A percentile compares a stretch with the other conserved stretches of the same genome.
Evolutionary conservation across 495 filamentous ascomycete species (phyloP).

Genomic region (Hypoxylon trugodes): DNA sequence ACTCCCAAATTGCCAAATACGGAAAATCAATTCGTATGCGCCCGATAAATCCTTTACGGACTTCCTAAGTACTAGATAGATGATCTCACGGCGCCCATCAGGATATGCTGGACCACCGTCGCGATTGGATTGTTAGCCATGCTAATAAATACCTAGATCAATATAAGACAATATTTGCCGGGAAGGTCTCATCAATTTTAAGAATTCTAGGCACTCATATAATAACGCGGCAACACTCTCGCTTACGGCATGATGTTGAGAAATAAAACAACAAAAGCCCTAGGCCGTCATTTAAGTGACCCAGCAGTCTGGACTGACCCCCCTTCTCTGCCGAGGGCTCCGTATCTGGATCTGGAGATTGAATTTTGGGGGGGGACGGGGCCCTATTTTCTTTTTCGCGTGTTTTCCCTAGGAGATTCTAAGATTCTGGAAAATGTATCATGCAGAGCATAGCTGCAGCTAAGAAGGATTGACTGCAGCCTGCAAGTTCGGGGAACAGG

Average conservation of each 20-base stretch:
- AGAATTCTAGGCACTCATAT: constrained; percentile 13
- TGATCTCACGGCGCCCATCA: no score
- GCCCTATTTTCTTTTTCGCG: constrained; percentile 29
- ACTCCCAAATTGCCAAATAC: no score
- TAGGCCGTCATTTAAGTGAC: constrained; percentile 31
- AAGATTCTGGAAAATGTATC: constrained; percentile 39
- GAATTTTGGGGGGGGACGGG: constrained; percentile 26
- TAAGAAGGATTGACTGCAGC: constrained; percentile 39
- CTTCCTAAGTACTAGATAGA: no score
- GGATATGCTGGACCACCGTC: no score
- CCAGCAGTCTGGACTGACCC: constrained; percentile 41
- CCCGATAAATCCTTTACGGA: no score
- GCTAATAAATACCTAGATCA: no score
- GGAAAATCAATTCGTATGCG: no score
- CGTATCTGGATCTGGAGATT: constrained; percentile 44
- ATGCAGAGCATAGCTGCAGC: constrained; percentile 42
- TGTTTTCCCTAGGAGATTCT: constrained; percentile 36
- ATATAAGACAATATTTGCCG: no score
- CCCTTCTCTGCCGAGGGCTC: constrained; percentile 35
- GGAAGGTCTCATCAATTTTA: no score
- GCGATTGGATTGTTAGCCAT: no score
- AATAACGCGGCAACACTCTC: constrained; percentile 16
- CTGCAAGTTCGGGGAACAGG: constrained; percentile 40
- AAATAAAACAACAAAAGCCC: constrained; percentile 13
- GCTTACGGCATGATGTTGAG: constrained; percentile 8